Evolutionary conservation across 139 green algal species (phyloP).

Genomic region (Deuterostichococcus epilithicus): DNA sequence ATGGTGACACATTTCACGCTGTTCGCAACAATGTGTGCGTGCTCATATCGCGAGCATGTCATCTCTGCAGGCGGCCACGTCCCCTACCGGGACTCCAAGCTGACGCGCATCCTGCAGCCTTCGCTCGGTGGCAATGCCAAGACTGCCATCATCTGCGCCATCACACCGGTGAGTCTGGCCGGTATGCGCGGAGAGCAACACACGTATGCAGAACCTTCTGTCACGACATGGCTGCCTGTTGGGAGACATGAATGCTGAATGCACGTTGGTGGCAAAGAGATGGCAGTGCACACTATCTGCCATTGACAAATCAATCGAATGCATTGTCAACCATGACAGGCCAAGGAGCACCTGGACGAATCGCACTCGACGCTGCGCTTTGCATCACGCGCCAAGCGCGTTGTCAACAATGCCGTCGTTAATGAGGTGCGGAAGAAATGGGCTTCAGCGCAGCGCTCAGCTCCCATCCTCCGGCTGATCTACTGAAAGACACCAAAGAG

Average conservation of each 20-base stretch:
- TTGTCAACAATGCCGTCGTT: constrained; percentile 88
- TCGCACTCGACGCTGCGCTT: constrained; percentile 91
- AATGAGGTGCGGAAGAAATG: constrained; percentile 75
- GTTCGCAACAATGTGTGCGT: background rate
- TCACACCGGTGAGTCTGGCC: constrained; percentile 78
- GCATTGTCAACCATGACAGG: constrained; percentile 22
- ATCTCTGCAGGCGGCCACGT: constrained; percentile 65
- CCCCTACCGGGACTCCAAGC: constrained; percentile 86
- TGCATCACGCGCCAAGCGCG: constrained; percentile 85
- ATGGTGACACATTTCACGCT: too few relatives aligned
- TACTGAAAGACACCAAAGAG: background rate
- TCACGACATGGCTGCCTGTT: too few relatives aligned
- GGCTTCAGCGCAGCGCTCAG: too few relatives aligned
- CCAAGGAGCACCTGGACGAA: constrained; percentile 72
- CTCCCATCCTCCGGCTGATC: too few relatives aligned
- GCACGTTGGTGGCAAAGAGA: too few relatives aligned
- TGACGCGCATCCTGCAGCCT: constrained; percentile 89
- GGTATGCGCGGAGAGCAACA: too few relatives aligned
- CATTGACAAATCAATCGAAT: background rate
- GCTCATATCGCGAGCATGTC: background rate
- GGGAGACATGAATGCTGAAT: too few relatives aligned
- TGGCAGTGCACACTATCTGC: too few relatives aligned
- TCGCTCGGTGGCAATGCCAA: constrained; percentile 93
- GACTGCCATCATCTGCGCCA: constrained; percentile 92
- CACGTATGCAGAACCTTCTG: too few relatives aligned